Conservation (phyloP, 495 filamentous ascomycete genomes). For the Hamigera avellanea region DNA sequence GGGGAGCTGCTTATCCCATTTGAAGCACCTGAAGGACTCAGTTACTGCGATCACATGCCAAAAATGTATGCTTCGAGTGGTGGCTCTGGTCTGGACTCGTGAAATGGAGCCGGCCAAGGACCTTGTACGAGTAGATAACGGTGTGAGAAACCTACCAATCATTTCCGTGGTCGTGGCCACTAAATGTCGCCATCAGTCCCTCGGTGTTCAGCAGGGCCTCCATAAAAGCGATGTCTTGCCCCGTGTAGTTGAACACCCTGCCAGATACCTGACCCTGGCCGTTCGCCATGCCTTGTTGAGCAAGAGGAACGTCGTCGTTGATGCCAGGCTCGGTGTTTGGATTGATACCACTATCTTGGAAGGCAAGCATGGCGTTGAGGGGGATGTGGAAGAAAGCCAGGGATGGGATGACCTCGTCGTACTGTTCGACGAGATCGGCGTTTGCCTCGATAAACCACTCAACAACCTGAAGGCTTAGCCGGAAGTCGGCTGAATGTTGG, state of each 20-base stretch:
- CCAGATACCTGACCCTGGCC: conserved; percentile 12
- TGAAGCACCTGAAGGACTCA: conserved; percentile 20
- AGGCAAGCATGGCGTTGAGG: conserved; percentile 39
- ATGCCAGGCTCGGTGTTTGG: conserved; percentile 45
- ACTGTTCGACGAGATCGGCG: conserved; percentile 24
- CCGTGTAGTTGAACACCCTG: conserved; percentile 15
- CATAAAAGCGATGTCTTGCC: conserved; percentile 57
- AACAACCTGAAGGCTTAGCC: conserved; percentile 30
- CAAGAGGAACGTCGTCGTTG: conserved; percentile 49
- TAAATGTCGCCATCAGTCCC: conserved; percentile 51
- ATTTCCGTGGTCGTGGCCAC: conserved; percentile 61
- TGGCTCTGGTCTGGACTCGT: too few relatives aligned
- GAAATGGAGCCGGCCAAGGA: too few relatives aligned
- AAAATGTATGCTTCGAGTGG: too few relatives aligned
- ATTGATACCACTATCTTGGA: conserved; percentile 35
- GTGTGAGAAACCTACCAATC: conserved; percentile 39
- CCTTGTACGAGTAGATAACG: background rate
- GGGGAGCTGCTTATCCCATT: conserved; percentile 20
- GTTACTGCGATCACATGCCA: too few relatives aligned
- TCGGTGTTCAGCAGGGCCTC: conserved; percentile 41
- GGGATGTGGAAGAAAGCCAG: conserved; percentile 69
- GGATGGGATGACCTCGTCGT: conserved; percentile 41
- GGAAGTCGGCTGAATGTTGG: too few relatives aligned
- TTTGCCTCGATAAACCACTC: conserved; percentile 48
- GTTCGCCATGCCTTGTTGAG: conserved; percentile 38